Percentiles rank a stretch among this genome's conserved stretches.
These are phyloP conservation scores for Colletotrichum sidae DNA, from an alignment of 2,329 filamentous ascomycete genomes.

Conservation along the genomic window DNA sequence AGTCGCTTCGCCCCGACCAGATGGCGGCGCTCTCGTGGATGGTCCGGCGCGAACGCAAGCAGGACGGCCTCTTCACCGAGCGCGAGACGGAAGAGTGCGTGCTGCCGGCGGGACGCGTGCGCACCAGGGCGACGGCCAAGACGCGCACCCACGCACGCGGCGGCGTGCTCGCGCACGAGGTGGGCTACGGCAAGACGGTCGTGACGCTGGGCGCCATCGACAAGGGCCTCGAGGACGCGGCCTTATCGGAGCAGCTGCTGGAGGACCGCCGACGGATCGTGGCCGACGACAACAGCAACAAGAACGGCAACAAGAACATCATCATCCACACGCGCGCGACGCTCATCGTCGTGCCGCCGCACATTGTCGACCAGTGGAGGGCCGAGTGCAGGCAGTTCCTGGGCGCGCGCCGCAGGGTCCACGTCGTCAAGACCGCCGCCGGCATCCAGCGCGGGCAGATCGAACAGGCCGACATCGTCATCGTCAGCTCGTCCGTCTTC, in stretches of 20 bases:
- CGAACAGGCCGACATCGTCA: conserved; percentile 50
- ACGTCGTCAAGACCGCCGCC: conserved; percentile 41
- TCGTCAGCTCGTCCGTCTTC: conserved; percentile 44
- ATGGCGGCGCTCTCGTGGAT: conserved; percentile 42
- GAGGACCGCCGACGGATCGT: conserved; percentile 32
- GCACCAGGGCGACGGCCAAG: conserved; percentile 47
- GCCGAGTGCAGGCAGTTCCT: conserved; percentile 49
- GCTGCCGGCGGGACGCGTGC: conserved; percentile 46
- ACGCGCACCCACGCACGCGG: conserved; percentile 45
- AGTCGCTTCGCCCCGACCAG: conserved; percentile 40
- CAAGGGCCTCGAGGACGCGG: conserved; percentile 33
- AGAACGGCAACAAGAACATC: not conserved
- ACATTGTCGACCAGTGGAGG: conserved; percentile 55
- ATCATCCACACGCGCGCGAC: conserved; percentile 46
- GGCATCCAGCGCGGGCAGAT: conserved; percentile 38
- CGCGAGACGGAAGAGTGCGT: conserved; percentile 53
- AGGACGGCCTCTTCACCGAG: conserved; percentile 46
- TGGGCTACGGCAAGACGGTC: conserved; percentile 59
- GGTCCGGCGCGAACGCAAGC: conserved; percentile 39
- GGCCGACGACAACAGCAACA: not conserved
- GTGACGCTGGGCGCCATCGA: conserved; percentile 53
- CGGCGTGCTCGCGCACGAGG: conserved; percentile 56
- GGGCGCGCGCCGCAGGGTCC: conserved; percentile 35
- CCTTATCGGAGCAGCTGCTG: conserved; percentile 38
- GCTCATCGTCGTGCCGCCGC: conserved; percentile 53